Percentiles rank a stretch among this genome's conserved stretches.
Evolutionary conservation across 2,329 filamentous ascomycete genomes (phyloP).

Genomic region (Ceratocystis cacaofunesta): DNA sequence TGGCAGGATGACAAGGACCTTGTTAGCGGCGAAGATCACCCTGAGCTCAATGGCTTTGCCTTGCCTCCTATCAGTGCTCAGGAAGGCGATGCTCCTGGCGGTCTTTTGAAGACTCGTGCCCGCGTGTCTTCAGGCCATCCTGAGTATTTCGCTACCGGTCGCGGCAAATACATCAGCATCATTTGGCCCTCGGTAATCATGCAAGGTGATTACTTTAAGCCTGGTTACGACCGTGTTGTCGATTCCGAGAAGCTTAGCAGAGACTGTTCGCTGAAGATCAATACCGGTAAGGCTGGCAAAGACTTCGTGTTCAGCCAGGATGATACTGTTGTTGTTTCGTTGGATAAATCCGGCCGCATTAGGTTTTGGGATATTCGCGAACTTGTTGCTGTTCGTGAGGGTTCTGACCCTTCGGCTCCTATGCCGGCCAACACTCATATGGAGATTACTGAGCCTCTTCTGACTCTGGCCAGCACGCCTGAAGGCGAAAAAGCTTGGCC

Average conservation of each 20-base stretch:
- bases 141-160: slow-evolving; percentile 87
- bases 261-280: slow-evolving; percentile 81
- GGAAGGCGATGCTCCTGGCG: slow-evolving; percentile 81
- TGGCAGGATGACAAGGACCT: slow-evolving; percentile 58
- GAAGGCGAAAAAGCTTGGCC: slow-evolving; percentile 91
- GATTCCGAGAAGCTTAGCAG: slow-evolving; percentile 78
- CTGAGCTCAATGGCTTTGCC: slow-evolving; percentile 75
- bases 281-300: slow-evolving; percentile 94
- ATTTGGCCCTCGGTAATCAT: slow-evolving; percentile 55
- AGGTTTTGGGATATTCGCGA: slow-evolving; percentile 97
- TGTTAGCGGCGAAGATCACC: slow-evolving; percentile 58
- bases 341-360: slow-evolving; percentile 91
- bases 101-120: slow-evolving; percentile 87
- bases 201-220: slow-evolving; percentile 47
- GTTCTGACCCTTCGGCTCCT: slow-evolving; percentile 35
- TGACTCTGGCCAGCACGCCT: slow-evolving; percentile 74
- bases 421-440: slow-evolving; percentile 43
- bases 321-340: slow-evolving; percentile 81
- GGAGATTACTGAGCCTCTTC: slow-evolving; percentile 72
- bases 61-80: slow-evolving; percentile 74
- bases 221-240: slow-evolving; percentile 52
- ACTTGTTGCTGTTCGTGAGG: slow-evolving; percentile 43
- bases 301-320: slow-evolving; percentile 97
- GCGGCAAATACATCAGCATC: slow-evolving; percentile 91
- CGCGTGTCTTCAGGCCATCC: slow-evolving; percentile 79